Conservation (phyloP, 108 stramenopile genomes). For the Cyclotella kingstonii region DNA sequence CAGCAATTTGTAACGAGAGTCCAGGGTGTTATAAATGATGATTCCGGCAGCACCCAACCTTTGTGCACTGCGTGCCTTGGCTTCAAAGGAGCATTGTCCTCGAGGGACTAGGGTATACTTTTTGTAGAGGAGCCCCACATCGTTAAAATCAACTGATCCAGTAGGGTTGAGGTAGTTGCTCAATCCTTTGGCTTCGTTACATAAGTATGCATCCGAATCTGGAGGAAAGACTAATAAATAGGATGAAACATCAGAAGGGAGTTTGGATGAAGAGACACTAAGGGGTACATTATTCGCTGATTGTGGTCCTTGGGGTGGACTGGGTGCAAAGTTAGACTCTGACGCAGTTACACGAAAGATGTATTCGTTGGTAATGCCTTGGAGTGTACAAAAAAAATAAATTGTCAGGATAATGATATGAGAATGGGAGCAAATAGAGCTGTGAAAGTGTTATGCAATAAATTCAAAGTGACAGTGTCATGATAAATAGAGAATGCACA, state of each 20-base stretch:
- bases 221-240: slow-evolving; percentile 31
- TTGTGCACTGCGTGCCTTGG: slow-evolving; percentile 64
- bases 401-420: too few relatives aligned
- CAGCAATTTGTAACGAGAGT: slow-evolving; percentile 50
- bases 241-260: background rate
- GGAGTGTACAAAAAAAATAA: too few relatives aligned
- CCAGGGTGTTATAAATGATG: slow-evolving; percentile 63
- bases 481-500: background rate
- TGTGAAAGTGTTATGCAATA: background rate
- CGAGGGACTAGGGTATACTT: slow-evolving; percentile 58
- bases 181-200: slow-evolving; percentile 27
- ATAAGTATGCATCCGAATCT: slow-evolving; percentile 48
- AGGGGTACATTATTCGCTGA: slow-evolving; percentile 11
- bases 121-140: slow-evolving; percentile 4
- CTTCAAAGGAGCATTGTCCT: slow-evolving; percentile 73
- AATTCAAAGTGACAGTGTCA: background rate
- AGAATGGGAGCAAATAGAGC: background rate
- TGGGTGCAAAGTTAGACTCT: slow-evolving; percentile 12
- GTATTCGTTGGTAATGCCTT: slow-evolving; percentile 6
- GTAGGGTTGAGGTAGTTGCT: slow-evolving; percentile 6
- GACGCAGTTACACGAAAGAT: slow-evolving; percentile 28
- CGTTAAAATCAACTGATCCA: slow-evolving; percentile 7
- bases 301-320: slow-evolving; percentile 18
- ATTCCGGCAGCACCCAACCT: slow-evolving; percentile 58
- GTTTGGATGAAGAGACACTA: background rate